Evolutionary conservation across 805 yeast genomes (phyloP), one percentile per base, ranked within the genome.

Genomic region (Myxozyma kluyveri): DNA sequence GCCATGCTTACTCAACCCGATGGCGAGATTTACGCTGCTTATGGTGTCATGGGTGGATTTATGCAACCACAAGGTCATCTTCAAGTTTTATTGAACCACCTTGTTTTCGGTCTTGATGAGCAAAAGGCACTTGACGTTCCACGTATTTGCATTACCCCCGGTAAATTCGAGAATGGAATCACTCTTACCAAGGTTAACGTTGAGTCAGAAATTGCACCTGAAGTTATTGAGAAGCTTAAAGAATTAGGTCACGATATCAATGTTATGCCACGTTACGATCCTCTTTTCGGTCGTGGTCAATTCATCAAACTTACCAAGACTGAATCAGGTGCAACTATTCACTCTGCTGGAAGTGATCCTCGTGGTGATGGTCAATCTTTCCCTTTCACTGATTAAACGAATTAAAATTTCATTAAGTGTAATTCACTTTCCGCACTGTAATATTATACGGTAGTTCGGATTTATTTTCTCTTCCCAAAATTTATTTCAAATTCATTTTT

Each of bases 41-140:
- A 75, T 60, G 93, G 91, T 45, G 86, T 84, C 55, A 86, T 85
- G 88, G 95, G 95, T 17, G 95, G 91, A 0, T 86, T 81, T 70
- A 85, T 83, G 72, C 95, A 87, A 66, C 95, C 95, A 2, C 88
- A 84, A 61, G 90, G 90, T 1, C 95, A 86, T 61, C 81, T 86
- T 4, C 91, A 85, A 65, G 90, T 84, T 33, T 82, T 79, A 35
- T 67, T 86, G 56, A 86, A 87, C 65, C 66, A 86, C 74, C 61
- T 76, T 1, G 63, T 81, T 10, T 86, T 83, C 65, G 82, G 81
- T 0, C 67, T 82, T 61, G 76, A 79, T 48, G 87, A 91, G 2
- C 95, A 87, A 67, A 79, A 81, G 60, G 82, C 89, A 3, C 67
- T 86, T 33, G 93, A 86, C 64, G 80, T 84, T 10, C 93, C 95